Base-by-base conservation (phyloP, 2,329 filamentous ascomycete genomes). In the Bipolaris gigantea region DNA sequence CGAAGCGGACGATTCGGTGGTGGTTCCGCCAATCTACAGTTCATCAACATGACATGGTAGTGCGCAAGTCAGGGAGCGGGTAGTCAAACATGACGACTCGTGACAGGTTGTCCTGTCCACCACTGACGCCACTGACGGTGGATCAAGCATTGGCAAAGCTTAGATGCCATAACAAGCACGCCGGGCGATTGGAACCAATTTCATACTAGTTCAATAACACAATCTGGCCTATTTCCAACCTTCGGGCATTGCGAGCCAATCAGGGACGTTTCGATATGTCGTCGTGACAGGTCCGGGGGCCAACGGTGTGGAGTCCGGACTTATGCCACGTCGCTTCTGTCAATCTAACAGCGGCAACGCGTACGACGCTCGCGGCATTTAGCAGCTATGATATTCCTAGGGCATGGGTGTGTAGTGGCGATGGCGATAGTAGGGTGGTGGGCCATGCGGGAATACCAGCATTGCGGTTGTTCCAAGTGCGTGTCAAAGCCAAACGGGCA, bases 401-500 rank as follows among this genome's bases (percentile, higher is more conserved):
- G 35, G 40, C 32, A 21, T 10, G 55, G 10, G 18, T 53, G 27
- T 39, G 53, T 60, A 30, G 50, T 56, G 53, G 32, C 34, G 32
- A 43, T 18, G 52, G 56, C 46, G 13, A 19, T 41, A n/a, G 18
- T 34, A 30, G 13, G 27, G 27, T 30, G 10, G 27, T 30, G 13
- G 27, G 27, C 27, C 27, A 13, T 4, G 27, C 27, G 27, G 10
- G 27, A 30, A 30, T 30, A 30, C 27, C 27, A 30, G 21, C 56
- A n/a, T 25, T 34, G 50, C 32, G 35, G 48, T 50, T 55, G 61
- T 65, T 66, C 57, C 65, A 66, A 57, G 47, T 62, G 45, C 60
- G 69, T 68, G 51, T 72, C 67, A 71, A 16, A 50, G 53, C 57
- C 21, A 35, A 36, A 47, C 21, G 56, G 55, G 51, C 45, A 53